Base-by-base conservation (phyloP, 768 basidiomycete genomes). In the Hericium alpestre region DNA sequence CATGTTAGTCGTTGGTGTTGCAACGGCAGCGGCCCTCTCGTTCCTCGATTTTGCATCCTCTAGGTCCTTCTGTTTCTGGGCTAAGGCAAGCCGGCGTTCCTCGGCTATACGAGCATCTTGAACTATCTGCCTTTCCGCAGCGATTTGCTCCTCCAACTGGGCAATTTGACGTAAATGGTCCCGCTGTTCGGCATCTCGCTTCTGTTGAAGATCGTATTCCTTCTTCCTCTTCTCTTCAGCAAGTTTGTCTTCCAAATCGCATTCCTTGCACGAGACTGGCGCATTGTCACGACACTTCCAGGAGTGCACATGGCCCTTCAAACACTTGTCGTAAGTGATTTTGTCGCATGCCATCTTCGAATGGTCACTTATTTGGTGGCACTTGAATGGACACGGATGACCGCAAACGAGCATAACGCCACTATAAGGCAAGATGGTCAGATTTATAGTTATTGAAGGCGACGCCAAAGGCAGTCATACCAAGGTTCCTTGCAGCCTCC, bases 401-500 rank as follows among this genome's bases (percentile, higher is more conserved):
- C 74, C 73, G 60, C 84, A 86, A 8, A 63, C 72, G 1, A 87
- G 71, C 38, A 67, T 63, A 0, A 63, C 66, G 18, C 76, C 78
- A 59, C 85, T 86, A 54, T 27, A 20, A 32, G 32, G 32, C 32
- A 32, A 32, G 8, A 32, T 32, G 32, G 32, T 3, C 43, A 18
- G 47, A 50, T 27, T 10, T 41, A 12, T 13, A 51, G 4, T 52
- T 46, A 20, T 57, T 38, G 38, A 20, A 20, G 25, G 50, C 43
- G 22, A 48, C 20, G 15, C 16, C 56, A 38, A 46, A 3, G 11
- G 15, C 23, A 46, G 22, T 43, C 16, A 0, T 69, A 86, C 86
- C 86, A 87, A 49, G 78, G 75, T 58, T 76, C 72, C 2, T 58
- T 66, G 58, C 85, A 87, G 2, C 85, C 85, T 9, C 86, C 85